phyloP scores from a whole-genome alignment of 2,329 filamentous ascomycete genomes.

The Pestalotiopsis sp. region DNA sequence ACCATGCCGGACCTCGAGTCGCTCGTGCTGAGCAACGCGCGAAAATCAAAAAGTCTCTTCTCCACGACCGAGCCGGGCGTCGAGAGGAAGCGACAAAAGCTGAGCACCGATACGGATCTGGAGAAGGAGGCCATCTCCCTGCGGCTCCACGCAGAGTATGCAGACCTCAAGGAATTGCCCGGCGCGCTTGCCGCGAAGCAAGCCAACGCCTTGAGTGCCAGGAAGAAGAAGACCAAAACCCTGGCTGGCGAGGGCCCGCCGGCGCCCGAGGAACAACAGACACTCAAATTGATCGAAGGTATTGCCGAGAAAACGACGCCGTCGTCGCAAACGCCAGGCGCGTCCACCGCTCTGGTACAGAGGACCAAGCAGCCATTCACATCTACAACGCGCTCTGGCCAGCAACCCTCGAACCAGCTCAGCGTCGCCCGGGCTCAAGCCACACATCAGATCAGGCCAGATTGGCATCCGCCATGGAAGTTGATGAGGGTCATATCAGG shows the following conservation, averaged over 20 bases:
- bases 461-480: conserved; percentile 99
- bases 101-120: conserved; percentile 25
- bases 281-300: conserved; percentile 69
- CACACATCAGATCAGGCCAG: conserved; percentile 66
- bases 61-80: conserved; percentile 22
- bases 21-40: conserved; percentile 31
- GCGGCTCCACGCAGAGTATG: conserved; percentile 35
- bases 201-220: conserved; percentile 30
- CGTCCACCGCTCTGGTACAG: conserved; percentile 40
- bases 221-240: conserved; percentile 30
- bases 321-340: conserved; percentile 22
- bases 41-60: conserved; percentile 32
- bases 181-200: conserved; percentile 38
- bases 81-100: conserved; percentile 30
- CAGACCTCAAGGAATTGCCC: conserved; percentile 30
- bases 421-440: conserved; percentile 36
- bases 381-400: conserved; percentile 19
- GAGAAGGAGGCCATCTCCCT: conserved; percentile 32
- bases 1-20: conserved; percentile 27
- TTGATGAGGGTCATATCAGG: conserved; percentile 96
- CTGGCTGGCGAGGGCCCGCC: conserved; percentile 25
- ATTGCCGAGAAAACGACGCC: conserved; percentile 43
- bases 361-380: conserved; percentile 29
- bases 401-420: conserved; percentile 25
- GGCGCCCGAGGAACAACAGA: conserved; percentile 43